A percentile compares a stretch with the other conserved stretches of the same genome.
These are phyloP conservation scores for Colletotrichum destructivum DNA, from an alignment of 2,329 filamentous ascomycete genomes.

Conservation along the genomic window DNA sequence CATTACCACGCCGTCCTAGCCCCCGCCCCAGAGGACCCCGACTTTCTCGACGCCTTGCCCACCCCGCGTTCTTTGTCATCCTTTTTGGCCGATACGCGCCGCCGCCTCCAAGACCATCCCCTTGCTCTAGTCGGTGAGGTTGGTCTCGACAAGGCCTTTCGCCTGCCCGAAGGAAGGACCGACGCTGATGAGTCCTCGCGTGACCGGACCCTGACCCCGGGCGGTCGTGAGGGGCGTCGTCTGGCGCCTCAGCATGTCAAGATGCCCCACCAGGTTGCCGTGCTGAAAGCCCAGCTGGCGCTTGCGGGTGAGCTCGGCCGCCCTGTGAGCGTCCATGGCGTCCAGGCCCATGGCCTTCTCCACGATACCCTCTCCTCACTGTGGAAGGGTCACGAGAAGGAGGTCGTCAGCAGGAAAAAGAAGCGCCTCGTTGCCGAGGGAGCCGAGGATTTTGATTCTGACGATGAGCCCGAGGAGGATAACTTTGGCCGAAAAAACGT, in stretches of 20 bases:
- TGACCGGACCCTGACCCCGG: slow-evolving; percentile 72
- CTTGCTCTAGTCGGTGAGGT: slow-evolving; percentile 82
- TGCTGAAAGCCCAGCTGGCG: slow-evolving; percentile 78
- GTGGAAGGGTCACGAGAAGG: slow-evolving; percentile 80
- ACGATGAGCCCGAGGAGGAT: slow-evolving; percentile 50
- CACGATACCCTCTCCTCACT: slow-evolving; percentile 75
- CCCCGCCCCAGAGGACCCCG: slow-evolving; percentile 59
- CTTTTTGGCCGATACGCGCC: slow-evolving; percentile 70
- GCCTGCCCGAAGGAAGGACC: slow-evolving; percentile 75
- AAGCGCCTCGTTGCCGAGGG: slow-evolving; percentile 63
- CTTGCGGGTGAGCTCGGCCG: slow-evolving; percentile 78
- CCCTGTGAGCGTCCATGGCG: slow-evolving; percentile 79
- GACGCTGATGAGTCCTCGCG: slow-evolving; percentile 49
- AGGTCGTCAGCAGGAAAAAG: slow-evolving; percentile 73
- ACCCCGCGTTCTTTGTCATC: slow-evolving; percentile 72
- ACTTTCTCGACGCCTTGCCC: slow-evolving; percentile 68
- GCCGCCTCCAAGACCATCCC: slow-evolving; percentile 70
- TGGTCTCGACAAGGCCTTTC: slow-evolving; percentile 83
- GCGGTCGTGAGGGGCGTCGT: slow-evolving; percentile 77
- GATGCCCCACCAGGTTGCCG: slow-evolving; percentile 76
- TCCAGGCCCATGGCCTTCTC: slow-evolving; percentile 81
- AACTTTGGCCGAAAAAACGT: slow-evolving; percentile 28
- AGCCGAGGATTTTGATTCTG: slow-evolving; percentile 62
- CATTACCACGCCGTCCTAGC: slow-evolving; percentile 79
- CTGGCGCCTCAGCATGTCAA: slow-evolving; percentile 79